Conservation (phyloP, 2,329 filamentous ascomycete species). For the Didymella keratinophila region DNA sequence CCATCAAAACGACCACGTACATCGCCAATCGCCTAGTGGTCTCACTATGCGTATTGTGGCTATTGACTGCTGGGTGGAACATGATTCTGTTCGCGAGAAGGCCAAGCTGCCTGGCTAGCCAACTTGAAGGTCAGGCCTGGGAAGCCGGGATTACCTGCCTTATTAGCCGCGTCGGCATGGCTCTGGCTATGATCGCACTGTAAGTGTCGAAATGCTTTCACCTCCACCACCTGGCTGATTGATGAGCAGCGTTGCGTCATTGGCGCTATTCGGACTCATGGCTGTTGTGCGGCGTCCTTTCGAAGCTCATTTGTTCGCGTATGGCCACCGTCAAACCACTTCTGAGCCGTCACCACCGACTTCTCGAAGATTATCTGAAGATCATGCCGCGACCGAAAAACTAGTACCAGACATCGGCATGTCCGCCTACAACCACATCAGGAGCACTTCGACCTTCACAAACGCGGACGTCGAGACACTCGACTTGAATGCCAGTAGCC, state of each 20-base stretch:
- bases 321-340: constrained; percentile 28
- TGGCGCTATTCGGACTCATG: constrained; percentile 45
- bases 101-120: constrained; percentile 42
- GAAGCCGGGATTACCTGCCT: constrained; percentile 45
- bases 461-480: constrained; percentile 40
- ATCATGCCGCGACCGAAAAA: constrained; percentile 28
- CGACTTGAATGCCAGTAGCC: constrained; percentile 29
- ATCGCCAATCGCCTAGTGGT: constrained; percentile 44
- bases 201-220: constrained; percentile 24
- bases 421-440: constrained; percentile 1
- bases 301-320: constrained; percentile 46
- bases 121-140: constrained; percentile 39
- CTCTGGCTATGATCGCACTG: constrained; percentile 46
- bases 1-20: constrained; percentile 44
- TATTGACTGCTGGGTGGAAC: constrained; percentile 51
- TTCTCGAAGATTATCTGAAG: constrained; percentile 30
- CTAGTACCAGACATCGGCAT: background rate
- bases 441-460: constrained; percentile 27
- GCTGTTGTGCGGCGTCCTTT: constrained; percentile 47
- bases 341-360: constrained; percentile 24
- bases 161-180: constrained; percentile 39
- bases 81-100: constrained; percentile 50
- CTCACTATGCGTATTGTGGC: constrained; percentile 47
- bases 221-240: background rate
- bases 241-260: constrained; percentile 39